These are phyloP conservation scores for Pythium phragmiticola DNA, from an alignment of 352 stramenopile genomes.

Conservation along the genomic window DNA sequence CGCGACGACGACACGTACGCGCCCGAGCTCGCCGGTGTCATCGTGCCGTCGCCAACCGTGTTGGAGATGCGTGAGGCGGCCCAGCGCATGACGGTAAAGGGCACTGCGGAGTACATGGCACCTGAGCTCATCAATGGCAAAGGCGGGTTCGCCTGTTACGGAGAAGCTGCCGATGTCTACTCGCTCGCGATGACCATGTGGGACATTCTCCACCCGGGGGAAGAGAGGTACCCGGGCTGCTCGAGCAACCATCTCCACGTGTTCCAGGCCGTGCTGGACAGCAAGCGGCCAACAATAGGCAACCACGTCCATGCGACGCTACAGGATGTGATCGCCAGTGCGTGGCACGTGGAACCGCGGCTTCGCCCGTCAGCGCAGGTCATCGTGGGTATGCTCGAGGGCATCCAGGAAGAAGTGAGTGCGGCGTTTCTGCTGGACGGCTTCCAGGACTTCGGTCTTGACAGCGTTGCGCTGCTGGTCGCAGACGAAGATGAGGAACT, in stretches of 20 bases:
- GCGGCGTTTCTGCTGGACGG: constrained; percentile 30
- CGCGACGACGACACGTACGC: not conserved
- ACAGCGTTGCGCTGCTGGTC: constrained; percentile 11
- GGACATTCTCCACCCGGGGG: constrained; percentile 64
- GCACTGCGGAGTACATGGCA: constrained; percentile 83
- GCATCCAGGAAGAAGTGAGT: constrained; percentile 44
- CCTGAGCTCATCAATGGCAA: constrained; percentile 77
- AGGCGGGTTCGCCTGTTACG: constrained; percentile 57
- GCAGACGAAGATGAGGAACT: not conserved
- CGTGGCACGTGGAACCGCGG: constrained; percentile 42
- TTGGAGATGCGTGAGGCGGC: not conserved
- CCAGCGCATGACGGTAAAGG: constrained; percentile 56
- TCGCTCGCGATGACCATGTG: constrained; percentile 75
- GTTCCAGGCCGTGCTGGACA: constrained; percentile 65
- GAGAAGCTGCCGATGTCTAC: constrained; percentile 72
- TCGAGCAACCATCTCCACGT: constrained; percentile 64
- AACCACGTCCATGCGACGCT: constrained; percentile 31
- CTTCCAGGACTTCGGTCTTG: constrained; percentile 26
- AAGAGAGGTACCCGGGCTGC: constrained; percentile 54
- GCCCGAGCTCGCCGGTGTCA: not conserved
- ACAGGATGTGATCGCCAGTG: constrained; percentile 40
- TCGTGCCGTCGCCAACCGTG: not conserved
- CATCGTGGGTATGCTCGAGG: constrained; percentile 45
- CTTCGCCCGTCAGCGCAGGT: constrained; percentile 37
- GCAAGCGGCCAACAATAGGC: constrained; percentile 40